Percentiles rank a stretch among this genome's conserved stretches.
These are phyloP conservation scores for Starmerella apis DNA, from an alignment of 805 yeast species.

Conservation along the genomic window DNA sequence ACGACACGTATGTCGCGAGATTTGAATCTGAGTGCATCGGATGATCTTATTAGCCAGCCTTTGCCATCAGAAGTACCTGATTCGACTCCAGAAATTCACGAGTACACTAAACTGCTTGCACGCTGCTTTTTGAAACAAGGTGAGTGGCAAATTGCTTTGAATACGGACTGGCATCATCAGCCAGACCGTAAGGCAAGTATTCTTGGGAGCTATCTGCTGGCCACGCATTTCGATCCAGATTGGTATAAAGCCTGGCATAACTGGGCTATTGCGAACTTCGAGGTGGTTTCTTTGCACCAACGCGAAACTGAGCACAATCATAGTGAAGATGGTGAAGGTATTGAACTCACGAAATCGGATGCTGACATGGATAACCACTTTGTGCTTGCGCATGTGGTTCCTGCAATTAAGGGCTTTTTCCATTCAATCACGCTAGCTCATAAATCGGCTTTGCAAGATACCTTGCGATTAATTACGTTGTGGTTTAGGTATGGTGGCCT, in stretches of 20 bases:
- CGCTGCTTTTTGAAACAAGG: conserved; percentile 96
- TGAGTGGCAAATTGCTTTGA: conserved; percentile 88
- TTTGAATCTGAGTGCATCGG: conserved; percentile 65
- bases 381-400: conserved; percentile 80
- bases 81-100: conserved; percentile 58
- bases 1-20: conserved; percentile 85
- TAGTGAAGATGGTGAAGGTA: conserved; percentile 12
- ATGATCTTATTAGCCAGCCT: conserved; percentile 78
- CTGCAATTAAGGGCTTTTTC: conserved; percentile 93
- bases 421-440: conserved; percentile 82
- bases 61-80: conserved; percentile 63
- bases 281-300: conserved; percentile 39
- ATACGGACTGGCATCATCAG: conserved; percentile 67
- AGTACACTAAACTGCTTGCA: conserved; percentile 74
- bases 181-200: conserved; percentile 61
- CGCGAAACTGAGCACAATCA: conserved; percentile 26
- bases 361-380: conserved; percentile 32
- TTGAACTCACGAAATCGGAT: conserved; percentile 26
- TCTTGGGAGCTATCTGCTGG: conserved; percentile 80
- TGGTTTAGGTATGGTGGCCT: conserved; percentile 97
- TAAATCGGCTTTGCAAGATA: conserved; percentile 84
- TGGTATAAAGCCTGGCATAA: conserved; percentile 99
- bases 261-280: conserved; percentile 98
- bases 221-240: conserved; percentile 82
- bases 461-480: conserved; percentile 73